Evolutionary conservation across 2,329 filamentous ascomycete species (phyloP).

Genomic region (Grosmannia clavigera): DNA sequence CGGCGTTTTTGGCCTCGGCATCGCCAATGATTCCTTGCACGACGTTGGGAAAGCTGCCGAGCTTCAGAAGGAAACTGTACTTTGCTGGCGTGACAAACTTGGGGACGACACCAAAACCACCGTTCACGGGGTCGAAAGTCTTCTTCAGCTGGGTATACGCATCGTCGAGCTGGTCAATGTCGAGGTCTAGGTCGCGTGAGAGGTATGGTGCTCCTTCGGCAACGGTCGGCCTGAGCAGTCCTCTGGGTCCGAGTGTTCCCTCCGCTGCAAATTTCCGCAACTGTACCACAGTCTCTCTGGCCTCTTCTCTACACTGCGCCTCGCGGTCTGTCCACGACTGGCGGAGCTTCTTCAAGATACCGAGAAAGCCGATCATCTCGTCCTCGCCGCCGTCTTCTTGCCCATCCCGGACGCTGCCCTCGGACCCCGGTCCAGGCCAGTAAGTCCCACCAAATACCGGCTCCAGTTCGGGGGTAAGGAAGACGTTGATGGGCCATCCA

Average conservation of each 20-base stretch:
- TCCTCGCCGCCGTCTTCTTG: slow-evolving; percentile 34
- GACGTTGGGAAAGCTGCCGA: slow-evolving; percentile 56
- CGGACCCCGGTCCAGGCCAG: slow-evolving; percentile 70
- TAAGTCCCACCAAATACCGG: slow-evolving; percentile 95
- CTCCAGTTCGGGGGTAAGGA: slow-evolving; percentile 82
- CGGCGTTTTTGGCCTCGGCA: slow-evolving; percentile 60
- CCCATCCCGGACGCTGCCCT: slow-evolving; percentile 25
- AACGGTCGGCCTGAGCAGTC: slow-evolving; percentile 15
- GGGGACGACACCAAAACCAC: slow-evolving; percentile 69
- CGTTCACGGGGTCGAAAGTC: slow-evolving; percentile 67
- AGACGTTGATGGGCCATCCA: slow-evolving; percentile 95
- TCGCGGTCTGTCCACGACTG: slow-evolving; percentile 74
- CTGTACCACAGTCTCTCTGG: slow-evolving; percentile 68
- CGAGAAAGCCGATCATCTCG: slow-evolving; percentile 60
- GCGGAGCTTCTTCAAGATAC: slow-evolving; percentile 67
- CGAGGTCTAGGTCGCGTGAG: slow-evolving; percentile 52
- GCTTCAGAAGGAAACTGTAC: slow-evolving; percentile 65
- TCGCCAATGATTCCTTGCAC: slow-evolving; percentile 88
- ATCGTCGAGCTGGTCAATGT: slow-evolving; percentile 84
- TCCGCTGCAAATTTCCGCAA: slow-evolving; percentile 81
- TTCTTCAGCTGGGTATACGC: slow-evolving; percentile 68
- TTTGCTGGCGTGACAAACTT: slow-evolving; percentile 89
- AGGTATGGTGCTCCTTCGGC: slow-evolving; percentile 16
- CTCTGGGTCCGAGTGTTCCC: slow-evolving; percentile 51
- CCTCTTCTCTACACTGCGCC: slow-evolving; percentile 68